Conservation (phyloP, 2,329 filamentous ascomycete species). For the Dactylellina sp. region DNA sequence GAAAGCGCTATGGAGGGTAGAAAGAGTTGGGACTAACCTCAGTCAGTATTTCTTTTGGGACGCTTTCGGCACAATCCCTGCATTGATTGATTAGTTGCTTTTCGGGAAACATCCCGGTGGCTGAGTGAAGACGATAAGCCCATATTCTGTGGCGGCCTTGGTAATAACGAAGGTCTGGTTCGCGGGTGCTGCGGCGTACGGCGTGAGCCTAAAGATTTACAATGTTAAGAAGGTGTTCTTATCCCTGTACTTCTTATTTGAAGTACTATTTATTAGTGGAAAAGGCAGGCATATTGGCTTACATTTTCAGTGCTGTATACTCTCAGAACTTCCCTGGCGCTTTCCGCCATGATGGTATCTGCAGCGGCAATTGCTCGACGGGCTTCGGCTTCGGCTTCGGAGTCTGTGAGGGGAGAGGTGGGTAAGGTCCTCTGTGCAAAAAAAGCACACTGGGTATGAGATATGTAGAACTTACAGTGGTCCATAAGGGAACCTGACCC, state of each 20-base stretch:
- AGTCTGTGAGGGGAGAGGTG: not conserved
- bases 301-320: not conserved
- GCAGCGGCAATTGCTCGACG: not conserved
- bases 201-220: not conserved
- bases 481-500: not conserved
- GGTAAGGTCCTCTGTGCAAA: too few relatives aligned
- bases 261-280: too few relatives aligned
- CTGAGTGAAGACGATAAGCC: slow-evolving; percentile 21
- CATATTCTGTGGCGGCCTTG: slow-evolving; percentile 29
- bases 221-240: not conserved
- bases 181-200: not conserved
- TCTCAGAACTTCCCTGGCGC: not conserved
- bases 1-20: not conserved
- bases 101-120: slow-evolving; percentile 39
- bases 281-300: too few relatives aligned
- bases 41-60: not conserved
- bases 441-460: too few relatives aligned
- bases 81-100: not conserved
- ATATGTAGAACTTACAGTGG: slow-evolving; percentile 8
- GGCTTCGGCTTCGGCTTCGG: not conserved
- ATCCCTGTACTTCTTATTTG: too few relatives aligned
- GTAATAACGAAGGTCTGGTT: slow-evolving; percentile 1
- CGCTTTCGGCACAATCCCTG: slow-evolving; percentile 7
- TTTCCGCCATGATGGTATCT: not conserved
- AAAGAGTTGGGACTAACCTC: not conserved